Percentiles rank a stretch among this genome's conserved stretches.
These are phyloP conservation scores for Cornus kousa DNA, from an alignment of 148 eudicot genomes.

Conservation along the genomic window DNA sequence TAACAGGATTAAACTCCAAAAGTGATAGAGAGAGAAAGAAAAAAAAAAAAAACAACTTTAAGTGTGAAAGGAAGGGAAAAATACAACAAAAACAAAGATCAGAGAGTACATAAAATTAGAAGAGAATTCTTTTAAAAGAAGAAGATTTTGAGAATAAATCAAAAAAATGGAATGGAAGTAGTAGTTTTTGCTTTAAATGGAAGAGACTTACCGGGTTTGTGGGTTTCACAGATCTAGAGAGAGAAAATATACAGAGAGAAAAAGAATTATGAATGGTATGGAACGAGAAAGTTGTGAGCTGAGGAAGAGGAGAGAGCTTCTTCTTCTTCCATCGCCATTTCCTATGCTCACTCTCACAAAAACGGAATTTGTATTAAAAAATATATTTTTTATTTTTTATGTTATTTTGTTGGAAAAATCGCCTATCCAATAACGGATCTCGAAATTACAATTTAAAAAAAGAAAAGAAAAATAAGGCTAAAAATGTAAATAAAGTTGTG, in stretches of 20 bases:
- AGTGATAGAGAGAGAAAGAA: not conserved
- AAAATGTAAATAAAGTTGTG: not conserved
- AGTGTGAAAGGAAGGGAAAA: not conserved
- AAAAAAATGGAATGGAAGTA: not conserved
- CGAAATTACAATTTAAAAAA: not conserved
- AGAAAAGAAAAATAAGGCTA: too few species aligned
- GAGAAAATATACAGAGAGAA: conserved; percentile 11
- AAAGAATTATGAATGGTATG: conserved; percentile 2
- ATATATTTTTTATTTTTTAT: conserved; percentile 7
- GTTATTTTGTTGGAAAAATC: not conserved
- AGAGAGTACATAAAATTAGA: not conserved
- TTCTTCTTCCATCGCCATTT: conserved; percentile 40
- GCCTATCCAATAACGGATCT: not conserved
- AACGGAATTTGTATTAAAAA: not conserved
- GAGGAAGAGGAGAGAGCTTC: conserved; percentile 20
- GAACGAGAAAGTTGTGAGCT: conserved; percentile 15
- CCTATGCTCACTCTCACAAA: conserved; percentile 37
- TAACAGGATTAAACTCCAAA: not conserved
- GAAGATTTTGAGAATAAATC: not conserved
- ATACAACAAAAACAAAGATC: not conserved
- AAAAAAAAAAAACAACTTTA: not conserved
- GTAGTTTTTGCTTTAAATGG: not conserved
- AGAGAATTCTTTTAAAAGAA: not conserved
- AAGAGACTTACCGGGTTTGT: conserved; percentile 7
- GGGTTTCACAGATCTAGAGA: conserved; percentile 27